Percentiles rank a stretch among this genome's conserved stretches.
Evolutionary conservation across 2,329 filamentous ascomycete genomes (phyloP).

Genomic region (Fusarium graminum): DNA sequence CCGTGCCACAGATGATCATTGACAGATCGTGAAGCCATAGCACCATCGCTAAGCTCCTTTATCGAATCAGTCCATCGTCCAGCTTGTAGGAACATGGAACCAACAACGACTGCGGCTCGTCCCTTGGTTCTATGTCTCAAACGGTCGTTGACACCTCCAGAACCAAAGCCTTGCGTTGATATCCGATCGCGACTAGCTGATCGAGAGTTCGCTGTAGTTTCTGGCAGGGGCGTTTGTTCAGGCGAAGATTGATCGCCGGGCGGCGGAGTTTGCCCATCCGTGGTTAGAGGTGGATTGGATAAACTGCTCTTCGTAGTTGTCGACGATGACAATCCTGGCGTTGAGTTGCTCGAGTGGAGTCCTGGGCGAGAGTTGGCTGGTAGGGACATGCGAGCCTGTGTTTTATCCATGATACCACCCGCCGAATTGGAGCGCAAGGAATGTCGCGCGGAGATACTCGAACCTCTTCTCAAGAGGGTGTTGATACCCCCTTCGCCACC

Average conservation of each 20-base stretch:
- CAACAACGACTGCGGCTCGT: slow-evolving; percentile 82
- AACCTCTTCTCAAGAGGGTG: slow-evolving; percentile 64
- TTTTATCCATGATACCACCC: slow-evolving; percentile 67
- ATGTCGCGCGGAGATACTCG: slow-evolving; percentile 63
- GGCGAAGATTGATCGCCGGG: slow-evolving; percentile 57
- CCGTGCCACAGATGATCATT: slow-evolving; percentile 98
- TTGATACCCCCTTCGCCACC: slow-evolving; percentile 56
- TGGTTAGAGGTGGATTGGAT: slow-evolving; percentile 63
- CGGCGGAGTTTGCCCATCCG: slow-evolving; percentile 59
- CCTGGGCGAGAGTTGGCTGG: slow-evolving; percentile 67
- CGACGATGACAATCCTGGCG: slow-evolving; percentile 64
- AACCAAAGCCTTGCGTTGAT: slow-evolving; percentile 78
- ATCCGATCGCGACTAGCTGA: slow-evolving; percentile 68
- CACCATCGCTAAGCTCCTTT: slow-evolving; percentile 84
- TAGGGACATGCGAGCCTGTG: slow-evolving; percentile 83
- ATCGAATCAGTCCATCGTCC: slow-evolving; percentile 92
- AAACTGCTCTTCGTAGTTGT: slow-evolving; percentile 64
- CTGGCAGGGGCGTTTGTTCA: slow-evolving; percentile 57
- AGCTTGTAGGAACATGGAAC: slow-evolving; percentile 87
- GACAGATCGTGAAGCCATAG: slow-evolving; percentile 78
- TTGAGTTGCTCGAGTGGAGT: slow-evolving; percentile 61
- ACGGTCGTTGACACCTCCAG: slow-evolving; percentile 78
- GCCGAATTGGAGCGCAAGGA: slow-evolving; percentile 67
- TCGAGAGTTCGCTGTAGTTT: slow-evolving; percentile 60
- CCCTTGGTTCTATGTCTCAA: slow-evolving; percentile 85